phyloP scores from a whole-genome alignment of 208 protist genomes.

The Wallacemonas sp. region DNA sequence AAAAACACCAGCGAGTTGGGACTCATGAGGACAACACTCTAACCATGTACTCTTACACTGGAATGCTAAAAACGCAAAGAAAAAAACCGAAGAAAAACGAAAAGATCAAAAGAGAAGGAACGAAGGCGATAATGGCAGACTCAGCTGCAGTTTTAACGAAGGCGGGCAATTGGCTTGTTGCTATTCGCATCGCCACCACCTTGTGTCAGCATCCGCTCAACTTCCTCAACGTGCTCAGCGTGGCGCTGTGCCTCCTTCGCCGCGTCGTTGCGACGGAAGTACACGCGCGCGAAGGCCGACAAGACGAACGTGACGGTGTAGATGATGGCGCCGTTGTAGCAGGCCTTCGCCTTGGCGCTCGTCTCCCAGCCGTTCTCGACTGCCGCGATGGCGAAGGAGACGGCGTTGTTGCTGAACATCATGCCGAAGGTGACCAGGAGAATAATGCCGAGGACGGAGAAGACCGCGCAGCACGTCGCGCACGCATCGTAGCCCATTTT shows the following conservation, averaged over 20 bases:
- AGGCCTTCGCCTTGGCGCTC: slow-evolving; percentile 77
- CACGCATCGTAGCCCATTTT: slow-evolving; percentile 62
- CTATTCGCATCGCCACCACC: not conserved
- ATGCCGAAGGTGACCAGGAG: slow-evolving; percentile 79
- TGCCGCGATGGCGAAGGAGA: slow-evolving; percentile 75
- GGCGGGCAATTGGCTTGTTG: slow-evolving; percentile 4
- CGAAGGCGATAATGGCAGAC: slow-evolving; percentile 11
- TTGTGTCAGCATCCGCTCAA: slow-evolving; percentile 35
- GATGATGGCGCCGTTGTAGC: slow-evolving; percentile 85
- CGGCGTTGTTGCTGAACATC: slow-evolving; percentile 70
- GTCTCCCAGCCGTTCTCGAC: slow-evolving; percentile 75
- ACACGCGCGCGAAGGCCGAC: slow-evolving; percentile 74
- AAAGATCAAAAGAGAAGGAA: slow-evolving; percentile 7
- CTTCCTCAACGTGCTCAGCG: slow-evolving; percentile 43
- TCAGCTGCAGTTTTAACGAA: slow-evolving; percentile 15
- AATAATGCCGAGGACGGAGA: slow-evolving; percentile 85
- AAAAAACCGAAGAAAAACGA: slow-evolving; percentile 4
- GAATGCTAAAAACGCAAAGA: slow-evolving; percentile 12
- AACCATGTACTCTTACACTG: too few species aligned
- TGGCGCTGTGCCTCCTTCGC: slow-evolving; percentile 39
- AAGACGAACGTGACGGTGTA: slow-evolving; percentile 79
- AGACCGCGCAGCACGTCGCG: slow-evolving; percentile 80
- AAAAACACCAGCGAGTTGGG: too few species aligned
- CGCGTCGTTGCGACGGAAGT: slow-evolving; percentile 65
- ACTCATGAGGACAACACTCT: too few species aligned